Conservation (phyloP, 2,329 filamentous ascomycete species). For the Penicillium nordicum region DNA sequence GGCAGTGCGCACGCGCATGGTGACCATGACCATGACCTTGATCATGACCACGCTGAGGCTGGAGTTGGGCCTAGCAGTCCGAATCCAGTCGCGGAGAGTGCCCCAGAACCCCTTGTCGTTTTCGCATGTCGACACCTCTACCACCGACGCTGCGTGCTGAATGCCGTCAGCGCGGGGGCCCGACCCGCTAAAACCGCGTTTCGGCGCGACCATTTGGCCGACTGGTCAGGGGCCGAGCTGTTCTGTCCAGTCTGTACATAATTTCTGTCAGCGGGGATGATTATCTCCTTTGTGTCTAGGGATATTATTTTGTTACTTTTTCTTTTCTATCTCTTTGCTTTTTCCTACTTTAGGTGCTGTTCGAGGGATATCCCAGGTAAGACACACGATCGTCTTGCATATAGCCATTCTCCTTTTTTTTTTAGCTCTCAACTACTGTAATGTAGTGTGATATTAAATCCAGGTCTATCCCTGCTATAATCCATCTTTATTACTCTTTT, state of each 20-base stretch:
- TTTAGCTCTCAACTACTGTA: background rate
- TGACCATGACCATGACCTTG: background rate
- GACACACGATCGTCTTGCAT: background rate
- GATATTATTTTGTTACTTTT: background rate
- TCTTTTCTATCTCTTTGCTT: background rate
- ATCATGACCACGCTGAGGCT: background rate
- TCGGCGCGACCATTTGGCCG: constrained; percentile 21
- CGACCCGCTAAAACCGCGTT: constrained; percentile 15
- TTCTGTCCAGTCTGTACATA: constrained; percentile 42
- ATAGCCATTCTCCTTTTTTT: background rate
- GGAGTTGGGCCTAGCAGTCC: background rate
- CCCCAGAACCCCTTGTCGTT: constrained; percentile 38
- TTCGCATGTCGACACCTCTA: constrained; percentile 51
- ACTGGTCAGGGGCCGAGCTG: constrained; percentile 29
- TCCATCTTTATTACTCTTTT: background rate
- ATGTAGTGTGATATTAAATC: background rate
- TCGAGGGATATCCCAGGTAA: background rate
- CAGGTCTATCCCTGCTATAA: background rate
- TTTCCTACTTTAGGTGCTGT: background rate
- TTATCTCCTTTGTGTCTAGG: constrained; percentile 1
- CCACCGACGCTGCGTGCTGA: constrained; percentile 45
- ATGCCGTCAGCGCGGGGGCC: constrained; percentile 16
- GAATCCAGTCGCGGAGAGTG: background rate
- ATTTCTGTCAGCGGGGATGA: background rate
- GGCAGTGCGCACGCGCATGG: constrained; percentile 9